Percentiles rank a stretch among this genome's conserved stretches.
Evolutionary conservation across 257 asterid genomes (phyloP).

Genomic region (Ilex aquifolium): DNA sequence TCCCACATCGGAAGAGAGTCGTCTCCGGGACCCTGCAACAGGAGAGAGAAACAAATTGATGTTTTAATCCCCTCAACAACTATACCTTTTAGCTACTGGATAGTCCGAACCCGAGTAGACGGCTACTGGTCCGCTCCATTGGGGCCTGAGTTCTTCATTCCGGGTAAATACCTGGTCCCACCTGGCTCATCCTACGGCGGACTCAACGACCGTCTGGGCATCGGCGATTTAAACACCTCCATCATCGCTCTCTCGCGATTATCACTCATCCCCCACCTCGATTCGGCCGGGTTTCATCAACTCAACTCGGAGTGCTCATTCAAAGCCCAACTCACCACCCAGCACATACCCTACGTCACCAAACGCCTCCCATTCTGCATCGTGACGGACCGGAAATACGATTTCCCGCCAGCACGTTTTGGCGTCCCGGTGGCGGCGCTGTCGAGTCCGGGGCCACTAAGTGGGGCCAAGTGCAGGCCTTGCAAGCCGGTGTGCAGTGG

Average conservation of each 20-base stretch:
- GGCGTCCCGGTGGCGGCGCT: conserved; percentile 84
- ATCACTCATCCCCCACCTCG: conserved; percentile 62
- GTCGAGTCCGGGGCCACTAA: conserved; percentile 75
- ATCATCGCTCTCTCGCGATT: conserved; percentile 78
- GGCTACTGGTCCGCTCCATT: conserved; percentile 76
- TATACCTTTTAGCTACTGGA: conserved; percentile 52
- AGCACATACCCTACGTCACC: conserved; percentile 34
- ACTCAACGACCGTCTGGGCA: conserved; percentile 80
- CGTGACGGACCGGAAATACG: conserved; percentile 65
- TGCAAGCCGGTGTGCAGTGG: conserved; percentile 61
- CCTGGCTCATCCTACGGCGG: conserved; percentile 85
- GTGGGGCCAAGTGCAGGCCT: conserved; percentile 89
- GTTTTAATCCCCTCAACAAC: too few relatives aligned
- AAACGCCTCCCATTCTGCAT: conserved; percentile 64
- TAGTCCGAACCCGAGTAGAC: conserved; percentile 83
- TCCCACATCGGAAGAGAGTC: too few relatives aligned
- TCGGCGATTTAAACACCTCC: conserved; percentile 78
- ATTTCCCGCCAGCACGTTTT: conserved; percentile 48
- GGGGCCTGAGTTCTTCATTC: conserved; percentile 50
- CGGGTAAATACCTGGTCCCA: conserved; percentile 67
- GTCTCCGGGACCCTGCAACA: conserved; percentile 66
- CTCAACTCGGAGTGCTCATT: conserved; percentile 83
- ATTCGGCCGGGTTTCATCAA: conserved; percentile 43
- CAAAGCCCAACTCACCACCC: conserved; percentile 70
- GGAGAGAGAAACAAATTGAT: background rate